phyloP scores from a whole-genome alignment of 176 grass and related monocot species.

The Oryza glumipatula region DNA sequence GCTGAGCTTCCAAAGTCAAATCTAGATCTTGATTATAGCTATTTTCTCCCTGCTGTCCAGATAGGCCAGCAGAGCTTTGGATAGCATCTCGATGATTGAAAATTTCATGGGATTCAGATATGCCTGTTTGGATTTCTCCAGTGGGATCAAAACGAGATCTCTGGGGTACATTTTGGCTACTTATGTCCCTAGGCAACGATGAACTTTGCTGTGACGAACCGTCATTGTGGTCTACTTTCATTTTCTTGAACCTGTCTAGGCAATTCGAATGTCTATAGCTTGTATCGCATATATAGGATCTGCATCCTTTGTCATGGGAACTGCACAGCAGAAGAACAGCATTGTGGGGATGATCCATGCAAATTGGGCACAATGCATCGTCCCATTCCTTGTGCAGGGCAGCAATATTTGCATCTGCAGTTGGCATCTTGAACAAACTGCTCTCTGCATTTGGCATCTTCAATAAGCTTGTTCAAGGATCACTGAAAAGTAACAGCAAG shows the following conservation, averaged over 20 bases:
- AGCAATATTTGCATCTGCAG: slow-evolving; percentile 42
- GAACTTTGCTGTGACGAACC: slow-evolving; percentile 44
- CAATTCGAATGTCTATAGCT: slow-evolving; percentile 88
- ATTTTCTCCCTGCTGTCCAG: slow-evolving; percentile 41
- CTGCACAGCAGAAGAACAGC: slow-evolving; percentile 72
- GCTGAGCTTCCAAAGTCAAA: slow-evolving; percentile 41
- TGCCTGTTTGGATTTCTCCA: slow-evolving; percentile 34
- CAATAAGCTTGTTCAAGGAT: slow-evolving; percentile 25
- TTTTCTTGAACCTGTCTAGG: slow-evolving; percentile 76
- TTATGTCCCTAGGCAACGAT: slow-evolving; percentile 34
- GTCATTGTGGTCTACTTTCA: slow-evolving; percentile 41
- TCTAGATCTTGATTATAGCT: slow-evolving; percentile 39
- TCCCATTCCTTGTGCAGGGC: slow-evolving; percentile 68
- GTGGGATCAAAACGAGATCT: slow-evolving; percentile 30
- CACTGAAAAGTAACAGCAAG: slow-evolving; percentile 7
- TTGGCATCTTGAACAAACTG: slow-evolving; percentile 39
- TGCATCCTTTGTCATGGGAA: slow-evolving; percentile 72
- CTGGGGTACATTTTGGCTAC: slow-evolving; percentile 37
- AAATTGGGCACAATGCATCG: slow-evolving; percentile 71
- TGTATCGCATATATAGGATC: slow-evolving; percentile 78
- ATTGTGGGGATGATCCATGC: slow-evolving; percentile 92
- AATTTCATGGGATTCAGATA: slow-evolving; percentile 42
- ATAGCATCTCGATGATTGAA: slow-evolving; percentile 35
- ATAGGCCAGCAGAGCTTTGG: slow-evolving; percentile 1
- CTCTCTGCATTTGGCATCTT: slow-evolving; percentile 47